These are phyloP conservation scores for Leucosporidium scottii DNA, from an alignment of 768 basidiomycete species.

Conservation along the genomic window DNA sequence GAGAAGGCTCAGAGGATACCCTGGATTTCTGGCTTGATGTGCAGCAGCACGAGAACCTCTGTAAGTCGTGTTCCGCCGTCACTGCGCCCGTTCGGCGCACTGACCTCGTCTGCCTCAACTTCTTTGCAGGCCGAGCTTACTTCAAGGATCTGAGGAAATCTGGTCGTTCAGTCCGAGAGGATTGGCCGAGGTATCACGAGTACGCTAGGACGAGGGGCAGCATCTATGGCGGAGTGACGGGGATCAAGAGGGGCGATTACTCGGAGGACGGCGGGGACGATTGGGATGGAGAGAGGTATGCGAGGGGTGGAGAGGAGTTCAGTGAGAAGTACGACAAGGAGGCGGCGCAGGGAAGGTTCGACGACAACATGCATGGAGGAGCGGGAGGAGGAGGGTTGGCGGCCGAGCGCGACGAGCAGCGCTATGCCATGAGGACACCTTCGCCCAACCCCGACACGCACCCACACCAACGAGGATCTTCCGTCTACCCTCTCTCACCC, in stretches of 20 bases:
- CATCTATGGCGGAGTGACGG: conserved; percentile 56
- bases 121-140: conserved; percentile 60
- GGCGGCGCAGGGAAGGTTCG: conserved; percentile 3
- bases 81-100: not conserved
- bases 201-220: conserved; percentile 76
- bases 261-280: not conserved
- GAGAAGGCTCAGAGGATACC: conserved; percentile 91
- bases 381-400: conserved; percentile 1
- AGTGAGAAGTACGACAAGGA: conserved; percentile 7
- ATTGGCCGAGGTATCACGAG: conserved; percentile 98
- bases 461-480: conserved; percentile 2
- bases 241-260: conserved; percentile 13
- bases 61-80: not conserved
- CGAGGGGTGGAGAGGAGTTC: not conserved
- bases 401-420: conserved; percentile 9
- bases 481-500: conserved; percentile 32
- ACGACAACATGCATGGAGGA: not conserved
- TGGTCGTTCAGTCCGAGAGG: conserved; percentile 82
- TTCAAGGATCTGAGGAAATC: conserved; percentile 98
- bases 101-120: not conserved
- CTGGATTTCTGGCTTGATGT: conserved; percentile 99
- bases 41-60: conserved; percentile 94
- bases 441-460: conserved; percentile 11
- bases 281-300: not conserved
- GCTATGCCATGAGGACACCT: conserved; percentile 28